These are phyloP conservation scores for Isoetes taiwanensis DNA, from an alignment of 75 land plant species.

Conservation along the genomic window DNA sequence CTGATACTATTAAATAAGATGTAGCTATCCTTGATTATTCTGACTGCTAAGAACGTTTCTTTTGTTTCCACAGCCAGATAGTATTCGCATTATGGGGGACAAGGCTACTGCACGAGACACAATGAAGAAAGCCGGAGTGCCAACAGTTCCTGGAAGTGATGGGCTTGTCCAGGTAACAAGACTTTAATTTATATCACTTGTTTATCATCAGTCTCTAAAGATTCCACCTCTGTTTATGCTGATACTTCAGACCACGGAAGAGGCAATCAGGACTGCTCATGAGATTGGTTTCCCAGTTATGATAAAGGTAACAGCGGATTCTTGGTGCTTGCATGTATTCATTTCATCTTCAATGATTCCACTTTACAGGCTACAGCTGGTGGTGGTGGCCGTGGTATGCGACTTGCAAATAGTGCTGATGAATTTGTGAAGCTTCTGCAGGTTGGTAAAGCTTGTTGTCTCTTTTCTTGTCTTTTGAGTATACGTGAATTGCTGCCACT, in stretches of 20 bases:
- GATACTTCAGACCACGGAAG: conserved; percentile 59
- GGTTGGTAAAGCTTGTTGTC: conserved; percentile 28
- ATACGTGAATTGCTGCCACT: neutral
- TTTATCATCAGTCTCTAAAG: neutral
- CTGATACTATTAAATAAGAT: too few relatives aligned
- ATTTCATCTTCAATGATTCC: neutral
- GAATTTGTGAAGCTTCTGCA: conserved; percentile 86
- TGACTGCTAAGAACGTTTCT: too few relatives aligned
- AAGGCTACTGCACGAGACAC: conserved; percentile 89
- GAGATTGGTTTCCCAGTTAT: conserved; percentile 90
- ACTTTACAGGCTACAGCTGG: conserved; percentile 83
- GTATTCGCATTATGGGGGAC: conserved; percentile 90
- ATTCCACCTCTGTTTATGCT: neutral
- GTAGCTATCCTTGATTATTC: too few relatives aligned
- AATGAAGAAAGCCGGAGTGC: conserved; percentile 91
- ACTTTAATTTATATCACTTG: neutral
- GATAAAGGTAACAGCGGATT: conserved; percentile 57
- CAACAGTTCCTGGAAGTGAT: conserved; percentile 95
- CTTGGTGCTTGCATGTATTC: neutral
- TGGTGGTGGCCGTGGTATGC: conserved; percentile 99
- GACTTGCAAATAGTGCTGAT: conserved; percentile 74
- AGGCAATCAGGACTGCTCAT: conserved; percentile 59
- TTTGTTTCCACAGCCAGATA: conserved; percentile 54
- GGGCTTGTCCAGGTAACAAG: conserved; percentile 58
- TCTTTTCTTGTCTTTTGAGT: neutral